Base-by-base conservation (phyloP, 1,284 basidiomycete species). In the Naganishia liquefaciens region DNA sequence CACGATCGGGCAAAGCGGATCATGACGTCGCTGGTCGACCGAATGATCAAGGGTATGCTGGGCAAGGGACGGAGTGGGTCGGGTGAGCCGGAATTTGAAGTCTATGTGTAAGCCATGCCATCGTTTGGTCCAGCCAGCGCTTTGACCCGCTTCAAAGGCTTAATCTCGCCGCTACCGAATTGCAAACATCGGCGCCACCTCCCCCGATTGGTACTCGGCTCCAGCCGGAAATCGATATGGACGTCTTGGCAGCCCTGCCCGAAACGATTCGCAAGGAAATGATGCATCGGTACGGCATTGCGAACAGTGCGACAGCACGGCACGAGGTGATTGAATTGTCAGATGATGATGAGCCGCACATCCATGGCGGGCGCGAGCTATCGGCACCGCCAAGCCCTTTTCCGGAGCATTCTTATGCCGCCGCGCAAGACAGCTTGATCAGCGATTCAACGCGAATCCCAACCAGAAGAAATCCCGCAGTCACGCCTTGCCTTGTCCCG, bases 101-200 rank as follows among this genome's bases (percentile, higher is more conserved):
- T 62, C 30, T 67, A 67, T 37, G 66, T 67, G 66, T 67, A 40
- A 42, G 65, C 49, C 15, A 10, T 23, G 17, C 50, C 25, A 19
- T 21, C 15, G 15, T 10, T 43, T 7, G 4, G 17, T 3, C 15
- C 10, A 0, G 13, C 13, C 42, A 27, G 23, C n/a, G n/a, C n/a
- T 47, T 23, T 58, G 42, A 54, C 43, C 43, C 47, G n/a, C 2
- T n/a, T 28, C 21, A 27, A 27, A 67, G 65, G 6, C 61, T 67
- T 46, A 67, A 64, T 42, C 49, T 67, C n/a, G 50, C 62, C 7
- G 66, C 57, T 2, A 43, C 51, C 9, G 43, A 67, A n/a, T 39
- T 67, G 11, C 44, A 44, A 0, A 27, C 15, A 4, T n/a, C 37
- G 19, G 40, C 49, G n/a, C 66, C 66, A 17, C 66, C 66, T 19